Conservation (phyloP, 805 yeast species). For the Nematodospora valgi region DNA sequence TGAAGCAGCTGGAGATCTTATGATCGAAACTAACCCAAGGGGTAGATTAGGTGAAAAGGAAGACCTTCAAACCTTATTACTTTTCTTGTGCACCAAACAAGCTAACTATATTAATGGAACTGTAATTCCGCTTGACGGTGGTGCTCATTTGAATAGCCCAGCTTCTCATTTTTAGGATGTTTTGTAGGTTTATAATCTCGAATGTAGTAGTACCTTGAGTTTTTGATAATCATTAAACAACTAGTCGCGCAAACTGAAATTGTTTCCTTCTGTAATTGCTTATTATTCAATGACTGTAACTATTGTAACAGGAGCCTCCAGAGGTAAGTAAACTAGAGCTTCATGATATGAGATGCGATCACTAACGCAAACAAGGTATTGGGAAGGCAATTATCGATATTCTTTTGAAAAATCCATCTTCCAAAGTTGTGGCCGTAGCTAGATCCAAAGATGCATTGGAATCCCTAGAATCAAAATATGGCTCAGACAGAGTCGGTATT, state of each 20-base stretch:
- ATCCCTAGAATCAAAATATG: conserved; percentile 41
- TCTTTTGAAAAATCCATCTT: conserved; percentile 36
- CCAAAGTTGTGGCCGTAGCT: conserved; percentile 66
- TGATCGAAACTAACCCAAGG: conserved; percentile 54
- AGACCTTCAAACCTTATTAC: conserved; percentile 53
- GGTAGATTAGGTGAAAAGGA: conserved; percentile 58
- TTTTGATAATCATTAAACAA: neutral
- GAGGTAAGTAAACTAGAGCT: conserved; percentile 35
- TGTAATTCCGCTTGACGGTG: conserved; percentile 71
- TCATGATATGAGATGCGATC: conserved; percentile 1
- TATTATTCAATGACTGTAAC: conserved; percentile 20
- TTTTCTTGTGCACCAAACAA: conserved; percentile 54
- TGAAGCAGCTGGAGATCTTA: conserved; percentile 44
- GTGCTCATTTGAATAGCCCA: conserved; percentile 40
- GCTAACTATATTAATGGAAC: conserved; percentile 64
- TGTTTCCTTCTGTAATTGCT: neutral
- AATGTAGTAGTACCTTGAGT: neutral
- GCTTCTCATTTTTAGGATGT: conserved; percentile 9
- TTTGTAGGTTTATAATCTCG: neutral
- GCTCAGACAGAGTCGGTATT: conserved; percentile 45
- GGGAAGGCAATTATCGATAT: conserved; percentile 71
- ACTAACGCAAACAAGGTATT: conserved; percentile 49
- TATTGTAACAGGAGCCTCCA: conserved; percentile 62
- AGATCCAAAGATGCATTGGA: conserved; percentile 53
- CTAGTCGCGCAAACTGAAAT: too few species aligned